phyloP scores from a whole-genome alignment of 345 rosid species.

The Hypericum androsaemum region DNA sequence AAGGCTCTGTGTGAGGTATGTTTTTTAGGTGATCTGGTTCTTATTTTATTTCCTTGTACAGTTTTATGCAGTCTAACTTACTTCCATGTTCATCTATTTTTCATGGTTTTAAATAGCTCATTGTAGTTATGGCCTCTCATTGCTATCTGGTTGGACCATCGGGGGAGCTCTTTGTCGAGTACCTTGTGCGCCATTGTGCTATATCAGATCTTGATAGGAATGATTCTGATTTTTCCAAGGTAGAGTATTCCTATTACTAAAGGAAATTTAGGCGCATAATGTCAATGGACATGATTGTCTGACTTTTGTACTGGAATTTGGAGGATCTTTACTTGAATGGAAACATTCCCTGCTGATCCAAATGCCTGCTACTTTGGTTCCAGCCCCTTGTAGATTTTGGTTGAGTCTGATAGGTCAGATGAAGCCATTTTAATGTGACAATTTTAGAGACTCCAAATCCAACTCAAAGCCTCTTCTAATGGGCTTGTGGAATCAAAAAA shows the following conservation, averaged over 20 bases:
- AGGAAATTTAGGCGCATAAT: too few species aligned
- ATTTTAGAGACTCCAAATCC: too few species aligned
- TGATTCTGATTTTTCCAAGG: constrained; percentile 41
- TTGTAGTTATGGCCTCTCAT: constrained; percentile 97
- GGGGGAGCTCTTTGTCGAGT: constrained; percentile 82
- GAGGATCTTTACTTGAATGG: too few species aligned
- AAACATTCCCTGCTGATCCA: too few species aligned
- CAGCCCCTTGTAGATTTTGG: too few species aligned
- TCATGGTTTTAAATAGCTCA: constrained; percentile 43
- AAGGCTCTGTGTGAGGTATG: constrained; percentile 88
- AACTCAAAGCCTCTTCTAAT: too few species aligned
- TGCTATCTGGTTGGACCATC: constrained; percentile 89
- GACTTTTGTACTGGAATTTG: neutral
- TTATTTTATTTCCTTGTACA: constrained; percentile 2
- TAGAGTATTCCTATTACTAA: constrained; percentile 2
- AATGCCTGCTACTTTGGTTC: too few species aligned
- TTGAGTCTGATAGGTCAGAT: too few species aligned
- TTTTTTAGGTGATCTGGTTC: neutral
- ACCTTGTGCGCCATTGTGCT: constrained; percentile 79
- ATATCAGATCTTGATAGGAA: constrained; percentile 43
- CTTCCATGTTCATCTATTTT: constrained; percentile 11
- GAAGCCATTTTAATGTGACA: too few species aligned
- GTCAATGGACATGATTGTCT: neutral
- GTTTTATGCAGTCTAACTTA: constrained; percentile 7
- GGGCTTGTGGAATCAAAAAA: too few species aligned